phyloP scores from a whole-genome alignment of 306 rosid species.

The Biancaea sappan region DNA sequence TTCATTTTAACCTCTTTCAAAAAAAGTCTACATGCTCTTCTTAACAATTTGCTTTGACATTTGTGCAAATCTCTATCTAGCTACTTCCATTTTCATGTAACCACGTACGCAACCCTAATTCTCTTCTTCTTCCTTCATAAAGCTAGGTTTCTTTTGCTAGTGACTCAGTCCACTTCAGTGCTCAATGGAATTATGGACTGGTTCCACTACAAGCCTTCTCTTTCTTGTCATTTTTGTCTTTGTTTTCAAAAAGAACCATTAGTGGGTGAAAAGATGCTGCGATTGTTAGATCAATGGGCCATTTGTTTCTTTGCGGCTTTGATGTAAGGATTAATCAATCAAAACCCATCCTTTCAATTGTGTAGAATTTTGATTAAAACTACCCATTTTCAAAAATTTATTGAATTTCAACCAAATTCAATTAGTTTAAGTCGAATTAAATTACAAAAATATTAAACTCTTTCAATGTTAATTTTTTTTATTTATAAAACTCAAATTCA shows the following conservation, averaged over 20 bases:
- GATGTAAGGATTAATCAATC: background rate
- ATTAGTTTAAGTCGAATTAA: too few relatives aligned
- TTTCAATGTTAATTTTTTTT: too few relatives aligned
- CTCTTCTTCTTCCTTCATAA: background rate
- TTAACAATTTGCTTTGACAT: constrained; percentile 8
- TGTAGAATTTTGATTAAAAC: background rate
- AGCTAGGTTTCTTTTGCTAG: background rate
- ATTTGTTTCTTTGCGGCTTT: background rate
- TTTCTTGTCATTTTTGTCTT: background rate
- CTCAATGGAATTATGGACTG: constrained; percentile 15
- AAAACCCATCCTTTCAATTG: background rate
- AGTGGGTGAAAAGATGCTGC: constrained; percentile 10
- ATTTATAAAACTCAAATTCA: too few relatives aligned
- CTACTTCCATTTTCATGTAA: background rate
- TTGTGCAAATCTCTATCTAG: background rate
- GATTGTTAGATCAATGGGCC: background rate
- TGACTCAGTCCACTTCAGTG: background rate
- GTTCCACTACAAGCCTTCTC: constrained; percentile 17
- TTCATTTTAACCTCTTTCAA: background rate
- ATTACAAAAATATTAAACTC: too few relatives aligned
- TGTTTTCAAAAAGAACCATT: background rate
- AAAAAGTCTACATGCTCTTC: background rate
- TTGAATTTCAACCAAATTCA: too few relatives aligned
- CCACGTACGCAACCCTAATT: background rate
- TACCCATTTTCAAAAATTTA: too few relatives aligned